phyloP scores from a whole-genome alignment of 164 flowering plant species.

The Cinnamomum micranthum region DNA sequence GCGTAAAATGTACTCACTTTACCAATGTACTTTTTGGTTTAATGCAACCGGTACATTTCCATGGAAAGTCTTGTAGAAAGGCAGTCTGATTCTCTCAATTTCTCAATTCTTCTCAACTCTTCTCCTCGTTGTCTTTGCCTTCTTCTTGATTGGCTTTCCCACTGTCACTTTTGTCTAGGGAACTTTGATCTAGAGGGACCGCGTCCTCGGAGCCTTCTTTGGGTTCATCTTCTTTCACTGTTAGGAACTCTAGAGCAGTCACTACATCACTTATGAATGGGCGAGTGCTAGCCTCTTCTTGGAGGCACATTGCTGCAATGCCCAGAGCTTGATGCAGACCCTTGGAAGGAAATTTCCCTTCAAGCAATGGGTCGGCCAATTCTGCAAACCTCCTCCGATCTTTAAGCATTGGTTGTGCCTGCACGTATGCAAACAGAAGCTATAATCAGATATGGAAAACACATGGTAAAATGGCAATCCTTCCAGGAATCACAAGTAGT shows the following conservation, averaged over 20 bases:
- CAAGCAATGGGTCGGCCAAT: conserved; percentile 78
- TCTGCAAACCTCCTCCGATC: conserved; percentile 58
- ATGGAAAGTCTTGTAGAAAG: no score
- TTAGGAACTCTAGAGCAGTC: conserved; percentile 58
- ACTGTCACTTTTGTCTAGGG: conserved; percentile 3
- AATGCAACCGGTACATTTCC: no score
- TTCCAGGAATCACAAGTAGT: no score
- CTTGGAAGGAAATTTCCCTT: conserved; percentile 58
- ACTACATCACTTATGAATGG: conserved; percentile 80
- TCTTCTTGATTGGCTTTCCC: background rate
- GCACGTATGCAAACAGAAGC: conserved; percentile 6
- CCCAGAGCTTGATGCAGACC: conserved; percentile 84
- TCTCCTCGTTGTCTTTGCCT: background rate
- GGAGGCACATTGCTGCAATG: conserved; percentile 89
- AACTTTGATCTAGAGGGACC: background rate
- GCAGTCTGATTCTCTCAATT: no score
- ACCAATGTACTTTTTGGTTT: no score
- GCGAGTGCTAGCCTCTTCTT: conserved; percentile 68
- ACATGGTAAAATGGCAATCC: background rate
- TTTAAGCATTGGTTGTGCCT: conserved; percentile 80
- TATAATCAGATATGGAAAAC: background rate
- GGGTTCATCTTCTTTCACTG: conserved; percentile 8
- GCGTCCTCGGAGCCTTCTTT: conserved; percentile 5
- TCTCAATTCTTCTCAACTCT: no score
- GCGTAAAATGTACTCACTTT: no score